Conservation (phyloP, 768 basidiomycete species). For the Inosperma sp. region DNA sequence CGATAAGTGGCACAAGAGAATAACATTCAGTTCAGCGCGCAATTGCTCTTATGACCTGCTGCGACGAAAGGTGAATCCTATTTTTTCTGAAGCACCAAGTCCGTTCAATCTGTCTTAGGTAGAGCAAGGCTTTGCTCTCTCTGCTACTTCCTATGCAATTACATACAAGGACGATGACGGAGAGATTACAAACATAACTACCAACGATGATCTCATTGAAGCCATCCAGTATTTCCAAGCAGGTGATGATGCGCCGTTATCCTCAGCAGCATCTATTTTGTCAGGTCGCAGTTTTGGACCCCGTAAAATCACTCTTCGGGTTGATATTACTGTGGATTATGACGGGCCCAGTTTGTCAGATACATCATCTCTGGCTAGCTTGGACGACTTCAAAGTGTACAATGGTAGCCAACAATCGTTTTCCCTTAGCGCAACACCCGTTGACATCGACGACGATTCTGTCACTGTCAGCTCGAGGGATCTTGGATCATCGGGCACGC, state of each 20-base stretch:
- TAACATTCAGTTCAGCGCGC: constrained; percentile 74
- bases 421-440: constrained; percentile 39
- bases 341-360: constrained; percentile 91
- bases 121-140: constrained; percentile 78
- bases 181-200: constrained; percentile 63
- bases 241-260: constrained; percentile 68
- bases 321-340: constrained; percentile 80
- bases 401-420: constrained; percentile 59
- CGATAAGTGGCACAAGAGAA: constrained; percentile 67
- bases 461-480: constrained; percentile 74
- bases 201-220: constrained; percentile 74
- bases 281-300: constrained; percentile 65
- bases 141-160: constrained; percentile 63
- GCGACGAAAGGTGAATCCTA: constrained; percentile 57
- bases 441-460: constrained; percentile 64
- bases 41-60: constrained; percentile 77
- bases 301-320: constrained; percentile 69
- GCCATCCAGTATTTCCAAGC: constrained; percentile 85
- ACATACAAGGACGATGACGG: constrained; percentile 88
- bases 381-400: constrained; percentile 63
- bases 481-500: constrained; percentile 28
- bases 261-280: constrained; percentile 69
- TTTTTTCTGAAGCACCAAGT: constrained; percentile 3
- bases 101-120: constrained; percentile 45
- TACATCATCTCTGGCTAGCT: constrained; percentile 73